Evolutionary conservation across 768 basidiomycete species (phyloP).

Genomic region (Kwoniella sp.): DNA sequence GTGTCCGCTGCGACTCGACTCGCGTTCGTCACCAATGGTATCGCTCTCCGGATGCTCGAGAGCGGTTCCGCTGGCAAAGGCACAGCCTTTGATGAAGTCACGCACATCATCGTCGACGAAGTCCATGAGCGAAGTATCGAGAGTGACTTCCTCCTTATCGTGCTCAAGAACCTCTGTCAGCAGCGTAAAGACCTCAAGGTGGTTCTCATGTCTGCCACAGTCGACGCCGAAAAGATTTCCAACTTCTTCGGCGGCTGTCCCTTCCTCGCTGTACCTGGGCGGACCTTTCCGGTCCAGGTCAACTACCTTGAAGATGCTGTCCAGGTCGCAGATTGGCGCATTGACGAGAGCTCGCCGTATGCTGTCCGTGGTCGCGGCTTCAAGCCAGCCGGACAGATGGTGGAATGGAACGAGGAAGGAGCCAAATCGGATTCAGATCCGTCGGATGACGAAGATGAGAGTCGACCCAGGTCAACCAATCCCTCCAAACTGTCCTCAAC

Average conservation of each 20-base stretch:
- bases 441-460: slow-evolving; percentile 60
- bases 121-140: slow-evolving; percentile 97
- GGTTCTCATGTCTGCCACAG: slow-evolving; percentile 92
- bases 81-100: slow-evolving; percentile 88
- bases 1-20: slow-evolving; percentile 65
- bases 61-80: slow-evolving; percentile 66
- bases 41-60: slow-evolving; percentile 96
- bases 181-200: slow-evolving; percentile 82
- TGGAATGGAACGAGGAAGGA: slow-evolving; percentile 77
- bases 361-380: slow-evolving; percentile 52
- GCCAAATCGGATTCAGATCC: slow-evolving; percentile 55
- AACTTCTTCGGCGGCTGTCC: slow-evolving; percentile 78
- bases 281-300: slow-evolving; percentile 87
- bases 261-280: slow-evolving; percentile 79
- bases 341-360: slow-evolving; percentile 75
- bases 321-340: slow-evolving; percentile 71
- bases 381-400: slow-evolving; percentile 54
- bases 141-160: slow-evolving; percentile 91
- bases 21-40: slow-evolving; percentile 85
- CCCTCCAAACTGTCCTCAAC: slow-evolving; percentile 42
- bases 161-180: slow-evolving; percentile 74
- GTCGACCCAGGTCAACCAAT: slow-evolving; percentile 33
- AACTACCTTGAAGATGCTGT: slow-evolving; percentile 87
- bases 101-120: slow-evolving; percentile 97
- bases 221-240: slow-evolving; percentile 68